Evolutionary conservation across 768 basidiomycete genomes (phyloP).

Genomic region (Amanita muscaria): DNA sequence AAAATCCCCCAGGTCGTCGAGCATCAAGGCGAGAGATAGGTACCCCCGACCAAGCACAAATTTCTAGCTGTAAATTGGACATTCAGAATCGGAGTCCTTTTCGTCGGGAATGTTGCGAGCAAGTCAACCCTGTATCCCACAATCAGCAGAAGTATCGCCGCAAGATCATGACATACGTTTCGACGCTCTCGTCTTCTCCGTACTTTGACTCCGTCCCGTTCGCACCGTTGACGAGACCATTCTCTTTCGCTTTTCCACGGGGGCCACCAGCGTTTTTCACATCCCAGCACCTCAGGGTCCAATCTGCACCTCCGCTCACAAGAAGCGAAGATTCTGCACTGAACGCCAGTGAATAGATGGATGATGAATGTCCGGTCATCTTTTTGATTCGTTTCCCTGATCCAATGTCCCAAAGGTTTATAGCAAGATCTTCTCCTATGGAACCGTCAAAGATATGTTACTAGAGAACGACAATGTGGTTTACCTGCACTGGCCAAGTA

Average conservation of each 20-base stretch:
- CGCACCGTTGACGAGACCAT: constrained; percentile 29
- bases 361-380: constrained; percentile 88
- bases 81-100: constrained; percentile 87
- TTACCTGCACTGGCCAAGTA: constrained; percentile 87
- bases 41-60: constrained; percentile 82
- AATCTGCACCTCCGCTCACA: constrained; percentile 87
- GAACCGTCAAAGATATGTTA: background rate
- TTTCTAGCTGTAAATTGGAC: constrained; percentile 94
- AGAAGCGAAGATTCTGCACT: constrained; percentile 87
- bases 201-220: constrained; percentile 17
- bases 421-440: constrained; percentile 80
- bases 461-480: constrained; percentile 5
- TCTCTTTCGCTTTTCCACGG: constrained; percentile 48
- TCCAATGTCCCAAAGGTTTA: constrained; percentile 94
- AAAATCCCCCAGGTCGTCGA: constrained; percentile 23
- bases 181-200: constrained; percentile 49
- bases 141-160: constrained; percentile 5
- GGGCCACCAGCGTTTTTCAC: constrained; percentile 70
- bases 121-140: constrained; percentile 59
- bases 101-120: constrained; percentile 87
- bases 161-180: constrained; percentile 50
- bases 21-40: constrained; percentile 52
- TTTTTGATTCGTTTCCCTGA: constrained; percentile 94
- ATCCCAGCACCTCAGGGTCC: constrained; percentile 99
- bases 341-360: constrained; percentile 86